Percentiles rank a stretch among this genome's conserved stretches.
These are phyloP conservation scores for Melastoma candidum DNA, from an alignment of 441 rosid species.

Conservation along the genomic window DNA sequence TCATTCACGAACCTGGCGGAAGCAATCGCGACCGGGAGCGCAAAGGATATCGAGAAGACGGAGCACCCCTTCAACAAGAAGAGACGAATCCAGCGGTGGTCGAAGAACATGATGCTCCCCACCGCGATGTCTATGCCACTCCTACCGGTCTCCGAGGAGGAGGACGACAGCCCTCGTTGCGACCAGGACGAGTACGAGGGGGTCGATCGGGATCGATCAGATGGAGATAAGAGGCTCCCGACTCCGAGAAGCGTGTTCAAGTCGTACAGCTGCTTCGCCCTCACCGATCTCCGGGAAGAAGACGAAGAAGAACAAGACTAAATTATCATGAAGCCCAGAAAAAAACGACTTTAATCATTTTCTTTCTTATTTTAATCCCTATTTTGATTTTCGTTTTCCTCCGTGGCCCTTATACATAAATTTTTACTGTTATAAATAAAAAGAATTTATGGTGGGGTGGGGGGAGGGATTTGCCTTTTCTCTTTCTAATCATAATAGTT, in stretches of 20 bases:
- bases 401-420: too few relatives aligned
- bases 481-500: too few relatives aligned
- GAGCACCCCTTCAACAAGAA: constrained; percentile 72
- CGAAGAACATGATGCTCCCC: constrained; percentile 24
- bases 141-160: constrained; percentile 19
- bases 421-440: too few relatives aligned
- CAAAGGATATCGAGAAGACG: constrained; percentile 42
- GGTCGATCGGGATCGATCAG: not conserved
- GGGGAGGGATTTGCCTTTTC: too few relatives aligned
- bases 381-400: not conserved
- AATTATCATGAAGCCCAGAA: too few relatives aligned
- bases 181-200: constrained; percentile 8
- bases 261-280: constrained; percentile 16
- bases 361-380: not conserved
- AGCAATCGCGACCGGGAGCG: constrained; percentile 14
- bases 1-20: constrained; percentile 58
- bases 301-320: constrained; percentile 1
- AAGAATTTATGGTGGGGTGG: too few relatives aligned
- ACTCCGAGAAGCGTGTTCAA: constrained; percentile 11
- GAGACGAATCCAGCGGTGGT: constrained; percentile 35
- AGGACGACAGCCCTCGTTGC: not conserved
- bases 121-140: constrained; percentile 60
- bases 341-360: not conserved
- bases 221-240: constrained; percentile 7
- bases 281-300: constrained; percentile 14